Evolutionary conservation across 2,329 filamentous ascomycete species (phyloP).

Genomic region (Fusarium algeriense): DNA sequence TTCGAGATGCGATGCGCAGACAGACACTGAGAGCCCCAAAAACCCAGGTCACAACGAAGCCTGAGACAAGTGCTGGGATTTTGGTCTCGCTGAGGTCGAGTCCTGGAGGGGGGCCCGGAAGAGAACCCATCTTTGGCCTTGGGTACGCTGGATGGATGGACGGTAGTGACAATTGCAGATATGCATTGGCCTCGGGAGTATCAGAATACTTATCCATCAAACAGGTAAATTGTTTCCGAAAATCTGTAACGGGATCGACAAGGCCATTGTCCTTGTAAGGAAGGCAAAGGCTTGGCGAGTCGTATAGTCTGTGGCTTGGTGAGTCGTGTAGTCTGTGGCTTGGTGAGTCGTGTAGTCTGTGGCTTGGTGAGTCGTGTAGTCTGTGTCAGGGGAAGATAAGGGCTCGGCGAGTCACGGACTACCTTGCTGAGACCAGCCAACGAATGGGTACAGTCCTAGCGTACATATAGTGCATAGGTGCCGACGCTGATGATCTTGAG

Average conservation of each 20-base stretch:
- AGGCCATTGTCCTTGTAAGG: too few relatives aligned
- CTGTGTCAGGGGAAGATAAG: too few relatives aligned
- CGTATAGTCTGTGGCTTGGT: too few relatives aligned
- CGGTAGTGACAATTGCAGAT: background rate
- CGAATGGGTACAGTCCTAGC: too few relatives aligned
- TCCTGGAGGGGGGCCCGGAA: background rate
- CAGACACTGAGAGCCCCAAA: background rate
- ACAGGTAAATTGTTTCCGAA: background rate
- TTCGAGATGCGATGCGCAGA: background rate
- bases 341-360: too few relatives aligned
- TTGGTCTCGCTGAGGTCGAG: background rate
- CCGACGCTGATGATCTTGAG: too few relatives aligned
- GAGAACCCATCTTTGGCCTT: background rate
- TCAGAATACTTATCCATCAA: background rate
- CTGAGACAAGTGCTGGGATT: background rate
- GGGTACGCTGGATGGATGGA: background rate
- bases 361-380: too few relatives aligned
- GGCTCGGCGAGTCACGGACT: too few relatives aligned
- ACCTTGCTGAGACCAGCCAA: too few relatives aligned
- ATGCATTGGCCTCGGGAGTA: background rate
- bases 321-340: too few relatives aligned
- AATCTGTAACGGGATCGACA: background rate
- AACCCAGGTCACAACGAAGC: background rate
- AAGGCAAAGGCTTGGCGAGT: too few relatives aligned
- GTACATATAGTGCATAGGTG: too few relatives aligned